Evolutionary conservation across 2,329 filamentous ascomycete species (phyloP), one percentile per base, ranked within the genome.

Genomic region (Microsporum canis): DNA sequence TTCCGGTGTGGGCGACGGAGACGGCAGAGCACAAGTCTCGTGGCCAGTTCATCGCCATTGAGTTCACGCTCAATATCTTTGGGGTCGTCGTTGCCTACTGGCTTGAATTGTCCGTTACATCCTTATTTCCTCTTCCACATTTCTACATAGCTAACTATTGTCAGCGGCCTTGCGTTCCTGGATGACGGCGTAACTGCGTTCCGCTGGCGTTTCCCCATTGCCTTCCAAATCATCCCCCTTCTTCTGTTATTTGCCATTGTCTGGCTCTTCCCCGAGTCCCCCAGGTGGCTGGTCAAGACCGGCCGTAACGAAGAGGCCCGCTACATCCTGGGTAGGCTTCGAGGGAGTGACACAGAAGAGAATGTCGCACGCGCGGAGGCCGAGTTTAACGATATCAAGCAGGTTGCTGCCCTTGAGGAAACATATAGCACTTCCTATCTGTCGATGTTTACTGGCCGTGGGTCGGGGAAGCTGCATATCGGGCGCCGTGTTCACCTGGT

Each of bases 41-140:
- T 45, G 87, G 87, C 4, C 80, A 84, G 56, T 87, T 88, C 64
- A 83, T 89, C 61, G 84, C 85, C 7, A 84, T 88, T 60, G 86
- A 89, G 67, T 89, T 89, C 64, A 88, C 85, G 0, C 72, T 88
- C 6, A 89, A 89, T 68, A 88, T 88, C 63, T 84, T 88, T 56
- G 86, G 86, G 67, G 84, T 85, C 17, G 76, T 85, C 23, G 76
- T 85, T 39, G 73, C 80, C 2, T 88, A 88, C 65, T 86, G 83
- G 84, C 69, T 79, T 6, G 77, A 78, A 65, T 84, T 81, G 74
- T 76, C 3, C n/a, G 60, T 29, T 27, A 7, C 17, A 17, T 2
- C 68, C 2, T 72, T 69, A 7, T 38, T 33, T 3, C 7, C 5
- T 8, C 10, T 36, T 36, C 34, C 5, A 36, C 5, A 10, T 10